A percentile compares a stretch with the other conserved stretches of the same genome.
phyloP scores from a whole-genome alignment of 2,329 filamentous ascomycete genomes.

The Alternaria burnsii region DNA sequence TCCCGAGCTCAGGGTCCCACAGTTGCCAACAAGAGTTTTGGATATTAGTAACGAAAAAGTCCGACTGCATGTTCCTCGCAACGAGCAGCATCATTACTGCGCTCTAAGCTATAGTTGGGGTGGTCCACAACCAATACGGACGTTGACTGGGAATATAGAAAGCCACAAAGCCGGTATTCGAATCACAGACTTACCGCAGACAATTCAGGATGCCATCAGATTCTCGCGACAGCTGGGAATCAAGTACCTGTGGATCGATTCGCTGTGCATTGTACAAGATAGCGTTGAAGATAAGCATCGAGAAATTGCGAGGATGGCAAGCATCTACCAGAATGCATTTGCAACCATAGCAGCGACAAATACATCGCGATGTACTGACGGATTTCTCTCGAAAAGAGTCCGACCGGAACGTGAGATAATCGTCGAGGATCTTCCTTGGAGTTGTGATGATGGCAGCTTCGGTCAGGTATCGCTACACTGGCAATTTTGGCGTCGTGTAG shows the following conservation, averaged over 20 bases:
- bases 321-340: background rate
- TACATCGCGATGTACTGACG: background rate
- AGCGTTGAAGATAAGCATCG: background rate
- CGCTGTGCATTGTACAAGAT: background rate
- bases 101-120: slow-evolving; percentile 1
- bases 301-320: background rate
- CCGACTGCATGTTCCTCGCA: background rate
- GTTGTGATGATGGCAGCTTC: background rate
- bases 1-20: background rate
- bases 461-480: background rate
- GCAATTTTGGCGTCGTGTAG: background rate
- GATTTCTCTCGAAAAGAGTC: background rate
- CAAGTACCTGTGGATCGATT: background rate
- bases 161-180: background rate
- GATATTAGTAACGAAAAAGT: background rate
- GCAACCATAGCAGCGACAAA: background rate
- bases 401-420: background rate
- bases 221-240: background rate
- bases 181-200: background rate
- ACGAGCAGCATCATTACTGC: background rate
- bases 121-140: background rate
- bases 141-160: background rate
- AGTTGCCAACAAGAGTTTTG: background rate
- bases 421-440: background rate
- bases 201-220: background rate